Conservation (phyloP, 2,329 filamentous ascomycete genomes). For the Raffaelea albimanens region DNA sequence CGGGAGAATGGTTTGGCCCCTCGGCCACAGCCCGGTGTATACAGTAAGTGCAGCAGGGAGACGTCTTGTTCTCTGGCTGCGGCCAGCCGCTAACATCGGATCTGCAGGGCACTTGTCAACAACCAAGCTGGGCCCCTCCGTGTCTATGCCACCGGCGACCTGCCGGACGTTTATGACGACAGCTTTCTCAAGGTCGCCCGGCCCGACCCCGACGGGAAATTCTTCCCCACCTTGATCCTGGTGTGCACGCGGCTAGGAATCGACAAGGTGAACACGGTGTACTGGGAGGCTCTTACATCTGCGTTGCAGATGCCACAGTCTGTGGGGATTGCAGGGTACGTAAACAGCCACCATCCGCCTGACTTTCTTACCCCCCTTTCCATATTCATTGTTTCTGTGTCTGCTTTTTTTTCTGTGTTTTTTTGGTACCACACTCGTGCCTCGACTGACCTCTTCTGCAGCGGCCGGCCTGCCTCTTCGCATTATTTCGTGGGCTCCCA, state of each 20-base stretch:
- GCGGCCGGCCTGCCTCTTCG: constrained; percentile 84
- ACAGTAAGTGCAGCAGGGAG: constrained; percentile 48
- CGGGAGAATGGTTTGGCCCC: constrained; percentile 98
- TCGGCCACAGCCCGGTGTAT: constrained; percentile 92
- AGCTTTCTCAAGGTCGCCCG: constrained; percentile 71
- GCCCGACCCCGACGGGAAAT: constrained; percentile 50
- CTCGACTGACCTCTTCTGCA: constrained; percentile 26
- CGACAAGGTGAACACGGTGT: constrained; percentile 87
- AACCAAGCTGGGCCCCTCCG: constrained; percentile 55
- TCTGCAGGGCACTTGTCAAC: constrained; percentile 60
- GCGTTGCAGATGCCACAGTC: constrained; percentile 82
- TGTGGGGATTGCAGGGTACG: constrained; percentile 90
- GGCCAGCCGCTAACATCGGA: background rate
- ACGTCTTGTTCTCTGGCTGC: background rate
- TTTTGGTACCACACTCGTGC: background rate
- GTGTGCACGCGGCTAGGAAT: constrained; percentile 86
- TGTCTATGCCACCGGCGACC: constrained; percentile 84
- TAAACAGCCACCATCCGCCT: too few species aligned
- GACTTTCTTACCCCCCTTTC: too few species aligned
- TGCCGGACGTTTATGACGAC: constrained; percentile 88
- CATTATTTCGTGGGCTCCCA: constrained; percentile 52
- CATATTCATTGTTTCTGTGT: too few species aligned
- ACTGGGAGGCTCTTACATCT: constrained; percentile 86
- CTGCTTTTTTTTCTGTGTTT: too few species aligned
- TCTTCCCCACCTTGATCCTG: constrained; percentile 79